phyloP scores from a whole-genome alignment of 495 filamentous ascomycete genomes.

The Penicillium turbatum region DNA sequence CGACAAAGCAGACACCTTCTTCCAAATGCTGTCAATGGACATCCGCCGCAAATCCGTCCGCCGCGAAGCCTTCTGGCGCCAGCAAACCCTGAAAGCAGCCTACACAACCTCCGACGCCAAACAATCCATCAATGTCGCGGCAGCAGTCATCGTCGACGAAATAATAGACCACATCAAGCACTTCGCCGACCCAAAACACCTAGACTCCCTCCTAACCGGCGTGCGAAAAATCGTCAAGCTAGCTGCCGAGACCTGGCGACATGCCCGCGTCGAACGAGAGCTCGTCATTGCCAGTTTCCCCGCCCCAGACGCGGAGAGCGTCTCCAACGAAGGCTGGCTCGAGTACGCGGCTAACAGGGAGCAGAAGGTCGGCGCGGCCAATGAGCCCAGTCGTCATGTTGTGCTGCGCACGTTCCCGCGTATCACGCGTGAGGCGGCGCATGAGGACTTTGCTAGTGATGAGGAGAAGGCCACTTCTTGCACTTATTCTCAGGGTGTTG shows the following conservation, averaged over 20 bases:
- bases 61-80: slow-evolving; percentile 60
- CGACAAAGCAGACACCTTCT: slow-evolving; percentile 59
- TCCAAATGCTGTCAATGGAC: slow-evolving; percentile 58
- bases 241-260: slow-evolving; percentile 61
- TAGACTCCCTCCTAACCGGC: slow-evolving; percentile 48
- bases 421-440: slow-evolving; percentile 52
- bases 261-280: slow-evolving; percentile 59
- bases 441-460: slow-evolving; percentile 47
- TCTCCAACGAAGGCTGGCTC: slow-evolving; percentile 44
- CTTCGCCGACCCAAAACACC: slow-evolving; percentile 52
- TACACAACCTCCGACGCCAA: slow-evolving; percentile 61
- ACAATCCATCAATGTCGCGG: slow-evolving; percentile 56
- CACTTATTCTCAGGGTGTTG: slow-evolving; percentile 48
- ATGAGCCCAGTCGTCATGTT: slow-evolving; percentile 36
- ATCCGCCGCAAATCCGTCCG: slow-evolving; percentile 58
- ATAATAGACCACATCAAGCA: slow-evolving; percentile 55
- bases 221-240: slow-evolving; percentile 59
- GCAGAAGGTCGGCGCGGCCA: slow-evolving; percentile 14
- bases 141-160: slow-evolving; percentile 57
- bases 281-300: slow-evolving; percentile 55
- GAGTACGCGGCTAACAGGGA: slow-evolving; percentile 36
- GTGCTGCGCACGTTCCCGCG: slow-evolving; percentile 54
- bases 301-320: slow-evolving; percentile 38
- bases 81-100: slow-evolving; percentile 60
- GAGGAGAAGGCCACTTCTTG: slow-evolving; percentile 39